A percentile compares a stretch with the other conserved stretches of the same genome.
Conservation (phyloP, 1,284 basidiomycete species). For the Sanghuangporus weigelae region DNA sequence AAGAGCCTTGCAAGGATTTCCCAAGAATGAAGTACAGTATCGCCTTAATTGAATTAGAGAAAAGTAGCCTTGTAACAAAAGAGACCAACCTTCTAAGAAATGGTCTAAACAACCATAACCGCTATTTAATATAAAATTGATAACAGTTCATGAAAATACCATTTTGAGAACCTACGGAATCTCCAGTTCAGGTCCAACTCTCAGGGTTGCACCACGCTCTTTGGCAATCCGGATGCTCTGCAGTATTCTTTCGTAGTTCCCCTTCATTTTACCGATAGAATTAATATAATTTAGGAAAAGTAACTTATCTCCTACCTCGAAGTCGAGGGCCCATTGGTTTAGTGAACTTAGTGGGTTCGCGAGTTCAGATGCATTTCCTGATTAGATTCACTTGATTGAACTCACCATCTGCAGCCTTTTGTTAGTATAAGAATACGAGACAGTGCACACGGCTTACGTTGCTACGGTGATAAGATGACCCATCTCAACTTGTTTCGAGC, state of each 20-base stretch:
- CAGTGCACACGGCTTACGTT: constrained; percentile 42
- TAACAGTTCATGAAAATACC: neutral
- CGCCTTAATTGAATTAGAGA: constrained; percentile 47
- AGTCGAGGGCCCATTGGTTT: constrained; percentile 96
- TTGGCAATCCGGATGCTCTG: constrained; percentile 88
- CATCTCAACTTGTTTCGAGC: constrained; percentile 33
- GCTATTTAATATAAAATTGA: constrained; percentile 33
- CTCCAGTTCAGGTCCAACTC: constrained; percentile 99
- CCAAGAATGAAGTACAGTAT: constrained; percentile 95
- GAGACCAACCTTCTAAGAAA: constrained; percentile 69
- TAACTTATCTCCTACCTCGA: constrained; percentile 50
- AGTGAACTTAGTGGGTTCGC: constrained; percentile 58
- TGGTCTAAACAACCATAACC: constrained; percentile 96
- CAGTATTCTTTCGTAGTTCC: constrained; percentile 89
- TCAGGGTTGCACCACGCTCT: constrained; percentile 79
- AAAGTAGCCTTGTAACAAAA: neutral
- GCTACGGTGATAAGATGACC: constrained; percentile 80
- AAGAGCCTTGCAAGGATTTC: constrained; percentile 88
- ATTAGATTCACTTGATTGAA: neutral
- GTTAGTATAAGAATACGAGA: constrained; percentile 18
- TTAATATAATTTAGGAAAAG: neutral
- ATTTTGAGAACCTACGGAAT: constrained; percentile 62
- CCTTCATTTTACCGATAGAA: constrained; percentile 40
- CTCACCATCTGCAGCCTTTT: constrained; percentile 37
- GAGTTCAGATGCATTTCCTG: neutral